phyloP scores from a whole-genome alignment of 495 filamentous ascomycete species.

The Tuber brumale region DNA sequence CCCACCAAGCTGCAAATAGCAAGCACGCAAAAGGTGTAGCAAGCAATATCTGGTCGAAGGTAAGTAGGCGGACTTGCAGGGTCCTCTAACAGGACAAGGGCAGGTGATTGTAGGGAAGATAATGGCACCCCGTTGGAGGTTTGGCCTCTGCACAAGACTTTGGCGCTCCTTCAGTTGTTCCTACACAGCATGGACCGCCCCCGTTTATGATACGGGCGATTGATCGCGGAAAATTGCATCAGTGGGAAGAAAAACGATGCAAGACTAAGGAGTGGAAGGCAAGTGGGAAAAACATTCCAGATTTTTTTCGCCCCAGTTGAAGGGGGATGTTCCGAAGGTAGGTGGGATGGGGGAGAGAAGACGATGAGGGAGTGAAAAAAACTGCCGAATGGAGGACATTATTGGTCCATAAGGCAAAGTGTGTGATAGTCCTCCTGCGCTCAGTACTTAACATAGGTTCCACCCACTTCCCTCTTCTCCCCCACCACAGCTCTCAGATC shows the following conservation, averaged over 20 bases:
- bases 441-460: constrained; percentile 30
- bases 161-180: not conserved
- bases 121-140: constrained; percentile 23
- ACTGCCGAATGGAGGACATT: not conserved
- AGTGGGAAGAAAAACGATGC: not conserved
- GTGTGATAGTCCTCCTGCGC: constrained; percentile 18
- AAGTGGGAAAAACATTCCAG: not conserved
- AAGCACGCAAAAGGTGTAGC: not conserved
- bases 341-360: not conserved
- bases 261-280: not conserved
- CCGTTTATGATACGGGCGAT: constrained; percentile 2
- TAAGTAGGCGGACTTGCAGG: not conserved
- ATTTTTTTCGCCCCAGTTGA: not conserved
- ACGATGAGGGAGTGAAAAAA: not conserved
- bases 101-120: constrained; percentile 19
- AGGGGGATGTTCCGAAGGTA: not conserved
- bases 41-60: not conserved
- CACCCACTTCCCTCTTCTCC: constrained; percentile 23
- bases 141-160: constrained; percentile 20
- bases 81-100: constrained; percentile 20
- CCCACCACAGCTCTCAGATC: constrained; percentile 1
- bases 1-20: not conserved
- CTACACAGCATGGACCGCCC: not conserved
- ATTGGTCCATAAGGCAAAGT: not conserved
- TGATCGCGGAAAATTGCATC: constrained; percentile 2